Percentiles rank a stretch among this genome's conserved stretches.
Conservation (phyloP, 2,329 filamentous ascomycete genomes). For the Fusarium fujikuroi region DNA sequence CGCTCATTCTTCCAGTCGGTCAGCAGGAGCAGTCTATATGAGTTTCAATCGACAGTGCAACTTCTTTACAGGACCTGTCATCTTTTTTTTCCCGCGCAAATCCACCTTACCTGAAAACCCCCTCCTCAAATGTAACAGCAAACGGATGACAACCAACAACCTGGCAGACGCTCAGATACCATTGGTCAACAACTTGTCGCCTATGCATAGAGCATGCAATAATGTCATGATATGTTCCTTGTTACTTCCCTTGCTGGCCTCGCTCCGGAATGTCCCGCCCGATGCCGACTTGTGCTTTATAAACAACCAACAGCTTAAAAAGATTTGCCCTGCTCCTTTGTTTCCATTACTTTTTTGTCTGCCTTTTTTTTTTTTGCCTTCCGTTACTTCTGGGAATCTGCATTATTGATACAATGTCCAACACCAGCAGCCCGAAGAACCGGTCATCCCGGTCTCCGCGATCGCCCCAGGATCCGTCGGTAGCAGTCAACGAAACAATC, state of each 20-base stretch:
- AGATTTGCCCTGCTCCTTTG: rapidly evolving
- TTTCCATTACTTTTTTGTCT: rapidly evolving
- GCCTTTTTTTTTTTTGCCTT: rapidly evolving
- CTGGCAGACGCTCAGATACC: too few species aligned
- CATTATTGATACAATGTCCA: neutral
- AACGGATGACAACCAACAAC: neutral
- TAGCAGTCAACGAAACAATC: neutral
- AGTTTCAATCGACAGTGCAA: neutral
- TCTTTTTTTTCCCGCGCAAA: neutral
- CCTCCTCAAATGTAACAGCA: neutral
- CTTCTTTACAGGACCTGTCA: neutral
- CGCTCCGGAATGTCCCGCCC: neutral
- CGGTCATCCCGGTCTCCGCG: neutral
- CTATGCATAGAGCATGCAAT: neutral
- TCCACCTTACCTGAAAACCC: neutral
- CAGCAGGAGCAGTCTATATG: rapidly evolving
- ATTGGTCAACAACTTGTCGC: neutral
- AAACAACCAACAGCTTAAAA: neutral
- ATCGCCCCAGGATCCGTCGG: neutral
- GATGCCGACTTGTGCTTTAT: rapidly evolving
- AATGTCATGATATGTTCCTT: neutral
- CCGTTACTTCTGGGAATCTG: rapidly evolving
- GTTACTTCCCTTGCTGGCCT: neutral
- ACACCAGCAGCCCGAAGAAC: neutral
- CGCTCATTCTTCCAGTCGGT: neutral